Base-by-base conservation (phyloP, 371 early-diverging fungal species). In the Syncephalastrum sp. region DNA sequence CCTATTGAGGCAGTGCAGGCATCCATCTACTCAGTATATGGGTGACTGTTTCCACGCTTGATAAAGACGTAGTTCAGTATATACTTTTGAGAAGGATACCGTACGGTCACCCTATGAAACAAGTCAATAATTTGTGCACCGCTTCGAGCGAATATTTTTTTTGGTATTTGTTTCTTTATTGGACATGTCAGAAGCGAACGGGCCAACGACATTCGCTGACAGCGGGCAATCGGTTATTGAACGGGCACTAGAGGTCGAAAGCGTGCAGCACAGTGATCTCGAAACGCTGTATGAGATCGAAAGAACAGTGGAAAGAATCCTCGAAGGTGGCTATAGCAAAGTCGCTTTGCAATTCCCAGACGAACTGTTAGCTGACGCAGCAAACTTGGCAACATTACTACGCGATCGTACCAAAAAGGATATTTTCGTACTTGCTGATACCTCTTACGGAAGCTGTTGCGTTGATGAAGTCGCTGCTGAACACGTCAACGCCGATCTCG, bases 381-480 rank as follows among this genome's bases (percentile, higher is more conserved):
- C 90, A 4, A 58, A 71, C 4, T 85, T 96, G 0, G 79, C 85
- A 0, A 61, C 68, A 3, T 52, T 65, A 46, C 68, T 95, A 51
- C 65, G 66, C 13, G 49, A 79, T 19, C 61, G 64, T n/a, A 80
- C 82, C 2, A 64, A 57, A 5, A 62, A 74, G n/a, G 61, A 75
- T 5, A 65, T 91, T 19, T 93, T 82, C 62, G 79, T 96, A 15
- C 70, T 97, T 29, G 98, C 93, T 7, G 98, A 97, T 64, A 96
- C 98, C 0, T 91, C 96, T 12, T 95, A 92, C 61, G 96, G 96
- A 52, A 94, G 95, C 68, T 97, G 98, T 69, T 97, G 98, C 71
- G 93, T 95, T 1, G 98, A 97, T 64, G 93, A 94, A 64, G 91
- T 97, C 1, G 97, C 98, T 19, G 96, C 95, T 13, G 83, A 89